A percentile compares a stretch with the other conserved stretches of the same genome.
Evolutionary conservation across 805 yeast species (phyloP).

Genomic region (Saturnispora sanitii): DNA sequence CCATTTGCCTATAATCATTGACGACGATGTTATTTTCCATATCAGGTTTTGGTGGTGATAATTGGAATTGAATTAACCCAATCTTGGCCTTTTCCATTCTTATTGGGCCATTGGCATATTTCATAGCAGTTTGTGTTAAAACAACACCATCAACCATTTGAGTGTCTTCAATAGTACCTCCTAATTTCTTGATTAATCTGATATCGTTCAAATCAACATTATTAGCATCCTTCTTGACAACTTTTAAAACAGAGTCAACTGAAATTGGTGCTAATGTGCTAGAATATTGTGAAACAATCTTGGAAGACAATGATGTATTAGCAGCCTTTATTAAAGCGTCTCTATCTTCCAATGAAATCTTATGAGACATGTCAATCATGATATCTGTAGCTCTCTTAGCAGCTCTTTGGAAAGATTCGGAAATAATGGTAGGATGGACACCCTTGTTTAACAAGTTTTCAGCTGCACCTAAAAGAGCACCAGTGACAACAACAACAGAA

Average conservation of each 20-base stretch:
- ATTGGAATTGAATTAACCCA: conserved; percentile 85
- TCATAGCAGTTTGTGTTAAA: conserved; percentile 80
- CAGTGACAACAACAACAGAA: conserved; percentile 90
- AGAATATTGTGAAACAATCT: conserved; percentile 90
- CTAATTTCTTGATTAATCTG: conserved; percentile 84
- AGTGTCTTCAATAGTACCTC: conserved; percentile 97
- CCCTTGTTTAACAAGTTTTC: conserved; percentile 83
- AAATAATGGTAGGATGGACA: conserved; percentile 90
- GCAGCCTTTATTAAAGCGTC: conserved; percentile 88
- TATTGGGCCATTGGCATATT: conserved; percentile 89
- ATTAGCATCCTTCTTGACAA: conserved; percentile 36
- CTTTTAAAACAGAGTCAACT: conserved; percentile 84
- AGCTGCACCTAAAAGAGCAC: conserved; percentile 90
- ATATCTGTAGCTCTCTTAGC: conserved; percentile 76
- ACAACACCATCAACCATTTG: conserved; percentile 89
- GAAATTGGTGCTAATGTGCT: conserved; percentile 82
- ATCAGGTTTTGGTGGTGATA: conserved; percentile 95
- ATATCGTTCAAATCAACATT: conserved; percentile 83
- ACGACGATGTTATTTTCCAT: conserved; percentile 97
- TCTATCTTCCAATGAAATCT: conserved; percentile 69
- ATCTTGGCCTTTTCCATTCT: conserved; percentile 89
- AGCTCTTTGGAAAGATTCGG: conserved; percentile 88
- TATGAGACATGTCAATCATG: conserved; percentile 72
- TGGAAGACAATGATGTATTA: conserved; percentile 84
- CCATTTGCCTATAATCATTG: conserved; percentile 98